Evolutionary conservation across 768 basidiomycete species (phyloP), one percentile per base, ranked within the genome.

Genomic region (Auriscalpium orientale): DNA sequence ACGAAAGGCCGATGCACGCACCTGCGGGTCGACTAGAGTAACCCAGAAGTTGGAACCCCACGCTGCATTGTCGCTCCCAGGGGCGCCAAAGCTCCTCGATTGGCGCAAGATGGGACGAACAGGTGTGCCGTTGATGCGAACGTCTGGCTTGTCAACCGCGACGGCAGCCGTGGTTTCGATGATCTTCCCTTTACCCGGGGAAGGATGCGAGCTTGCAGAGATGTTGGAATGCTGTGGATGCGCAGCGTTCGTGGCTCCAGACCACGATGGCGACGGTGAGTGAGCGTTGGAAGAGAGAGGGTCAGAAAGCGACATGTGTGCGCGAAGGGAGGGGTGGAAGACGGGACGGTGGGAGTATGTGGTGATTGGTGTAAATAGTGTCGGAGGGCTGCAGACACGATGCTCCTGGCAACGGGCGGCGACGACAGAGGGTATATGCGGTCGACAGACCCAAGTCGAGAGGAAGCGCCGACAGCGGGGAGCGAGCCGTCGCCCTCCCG

Each of bases 31-130:
- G 49, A 88, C 80, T 52, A 95, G 77, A 7, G 94, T 95, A 8
- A 95, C 91, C 94, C 94, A 97, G 67, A 97, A 95, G 68, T 92
- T 86, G 28, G 87, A 82, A 5, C 91, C 91, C 91, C 91, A 94
- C 33, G 79, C 79, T 40, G 53, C 51, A 0, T 61, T 52, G 16
- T 61, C 56, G 0, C 49, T 56, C 22, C 56, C 45, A 50, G 40
- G 28, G 2, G 54, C 53, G 36, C 47, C 49, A 2, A 55, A 56
- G 34, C 49, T 34, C 35, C 57, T 59, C 35, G 62, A 48, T 44
- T 48, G 61, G 43, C 55, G 45, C 16, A 54, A 52, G 20, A 28
- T 50, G 21, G 60, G 59, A 22, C 60, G 58, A 28, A 61, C 58
- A 28, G 61, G 66, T 16, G 57, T 55, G 46, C 67, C 67, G 54